Base-by-base conservation (phyloP, 2,329 filamentous ascomycete species). In the Diaporthe humulicola region DNA sequence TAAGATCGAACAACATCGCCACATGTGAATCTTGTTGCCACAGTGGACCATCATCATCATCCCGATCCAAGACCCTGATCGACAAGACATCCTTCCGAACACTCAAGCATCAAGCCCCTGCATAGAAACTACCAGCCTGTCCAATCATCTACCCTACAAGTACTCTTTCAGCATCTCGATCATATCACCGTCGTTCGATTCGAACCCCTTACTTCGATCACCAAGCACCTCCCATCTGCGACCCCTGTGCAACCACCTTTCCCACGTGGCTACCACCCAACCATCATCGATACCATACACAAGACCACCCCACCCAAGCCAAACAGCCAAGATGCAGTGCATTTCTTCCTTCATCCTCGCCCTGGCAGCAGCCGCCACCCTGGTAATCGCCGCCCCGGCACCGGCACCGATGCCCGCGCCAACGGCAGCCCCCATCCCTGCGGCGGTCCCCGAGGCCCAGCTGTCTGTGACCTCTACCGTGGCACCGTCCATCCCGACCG, bases 1-100 rank as follows among this genome's bases (percentile, higher is more conserved):
- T 67, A 67, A 67, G 30, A 38, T 10, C 14, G 22, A 28, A 12
- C 22, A 36, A 67, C 28, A 52, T 52, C 64, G 64, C 64, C 45
- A 67, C 45, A 52, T 17, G 45, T 52, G 30, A 17, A 38, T 38
- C 42, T 67, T 67, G 22, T 67, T 67, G 64, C 64, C 64, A 67
- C 45, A 67, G 45, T 67, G 45, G 64, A 52, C n/a, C 45, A 67
- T 38, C 64, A 67, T 52, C 64, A 67, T 67, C 61, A 67, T 52
- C 61, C 22, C n/a, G 30, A 67, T 67, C 33, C 30, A 38, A 67
- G 64, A 38, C 42, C 61, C 42, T 67, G 28, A 67, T 67, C 61
- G 42, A 50, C 61, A 67, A 67, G 7, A 52, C 30, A 52, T 10
- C 45, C 45, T 52, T 25, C 61, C 8, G 38, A 9, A 33, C 40